Evolutionary conservation across 2,329 filamentous ascomycete genomes (phyloP).

Genomic region (Talaromyces sp.): DNA sequence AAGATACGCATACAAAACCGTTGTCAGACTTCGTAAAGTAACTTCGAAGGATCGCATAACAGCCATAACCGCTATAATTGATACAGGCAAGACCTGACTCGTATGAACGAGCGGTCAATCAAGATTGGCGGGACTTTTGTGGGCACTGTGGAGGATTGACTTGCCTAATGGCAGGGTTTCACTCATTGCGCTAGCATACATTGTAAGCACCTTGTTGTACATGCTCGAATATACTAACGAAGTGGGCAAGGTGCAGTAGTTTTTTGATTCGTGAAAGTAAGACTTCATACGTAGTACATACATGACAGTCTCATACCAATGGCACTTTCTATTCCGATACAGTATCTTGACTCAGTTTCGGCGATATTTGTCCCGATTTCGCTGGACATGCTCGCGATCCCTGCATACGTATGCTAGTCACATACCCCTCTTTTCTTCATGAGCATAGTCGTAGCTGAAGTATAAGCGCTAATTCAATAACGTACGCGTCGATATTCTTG

Average conservation of each 20-base stretch:
- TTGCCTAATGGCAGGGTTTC: background rate
- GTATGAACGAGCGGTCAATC: background rate
- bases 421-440: background rate
- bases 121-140: background rate
- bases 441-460: background rate
- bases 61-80: background rate
- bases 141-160: background rate
- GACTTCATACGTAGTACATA: background rate
- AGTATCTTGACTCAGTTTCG: background rate
- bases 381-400: background rate
- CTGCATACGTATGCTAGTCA: background rate
- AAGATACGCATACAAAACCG: background rate
- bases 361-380: background rate
- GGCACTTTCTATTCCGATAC: background rate
- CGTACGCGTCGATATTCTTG: background rate
- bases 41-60: background rate
- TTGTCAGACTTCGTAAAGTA: background rate
- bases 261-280: background rate
- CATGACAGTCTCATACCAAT: background rate
- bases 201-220: background rate
- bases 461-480: background rate
- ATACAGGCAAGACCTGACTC: background rate
- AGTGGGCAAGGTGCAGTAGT: background rate
- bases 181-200: background rate
- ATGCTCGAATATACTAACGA: background rate